Evolutionary conservation across 2,329 filamentous ascomycete species (phyloP).

Genomic region (Phialemonium atrogriseum): DNA sequence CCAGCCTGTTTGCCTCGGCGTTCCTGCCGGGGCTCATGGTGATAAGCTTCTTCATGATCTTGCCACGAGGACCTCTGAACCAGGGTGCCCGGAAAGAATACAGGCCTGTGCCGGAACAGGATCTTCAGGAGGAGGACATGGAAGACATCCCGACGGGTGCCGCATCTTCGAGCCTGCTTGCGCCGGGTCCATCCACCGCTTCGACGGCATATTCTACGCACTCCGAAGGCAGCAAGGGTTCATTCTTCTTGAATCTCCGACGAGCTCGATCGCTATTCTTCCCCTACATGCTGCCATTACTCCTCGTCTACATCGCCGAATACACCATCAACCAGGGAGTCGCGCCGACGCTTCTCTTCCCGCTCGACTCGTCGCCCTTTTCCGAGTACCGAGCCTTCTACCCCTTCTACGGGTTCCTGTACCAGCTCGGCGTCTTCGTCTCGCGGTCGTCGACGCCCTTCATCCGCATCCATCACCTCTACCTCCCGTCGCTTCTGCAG

Average conservation of each 20-base stretch:
- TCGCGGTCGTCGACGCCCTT: conserved; percentile 89
- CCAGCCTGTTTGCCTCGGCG: conserved; percentile 69
- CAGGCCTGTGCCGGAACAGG: conserved; percentile 25
- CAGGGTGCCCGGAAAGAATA: conserved; percentile 31
- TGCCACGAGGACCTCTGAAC: conserved; percentile 62
- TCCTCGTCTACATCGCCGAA: conserved; percentile 90
- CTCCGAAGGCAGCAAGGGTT: conserved; percentile 16
- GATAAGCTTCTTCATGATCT: conserved; percentile 72
- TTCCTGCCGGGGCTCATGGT: conserved; percentile 77
- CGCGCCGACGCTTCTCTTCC: conserved; percentile 81
- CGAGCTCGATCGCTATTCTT: conserved; percentile 65
- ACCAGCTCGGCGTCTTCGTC: conserved; percentile 91
- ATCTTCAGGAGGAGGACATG: conserved; percentile 24
- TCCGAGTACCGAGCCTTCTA: conserved; percentile 79
- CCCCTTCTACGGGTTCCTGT: conserved; percentile 88
- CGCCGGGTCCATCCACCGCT: conserved; percentile 30
- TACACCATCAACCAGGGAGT: conserved; percentile 98
- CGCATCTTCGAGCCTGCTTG: conserved; percentile 40
- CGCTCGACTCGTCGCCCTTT: conserved; percentile 69
- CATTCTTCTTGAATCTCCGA: conserved; percentile 45
- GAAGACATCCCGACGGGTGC: conserved; percentile 25
- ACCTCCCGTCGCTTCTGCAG: conserved; percentile 76
- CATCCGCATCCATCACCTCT: conserved; percentile 70
- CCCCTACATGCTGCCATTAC: conserved; percentile 78
- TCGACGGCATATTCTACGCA: conserved; percentile 30